phyloP scores from a whole-genome alignment of 2,329 filamentous ascomycete species.

The Trichoderma sp. region DNA sequence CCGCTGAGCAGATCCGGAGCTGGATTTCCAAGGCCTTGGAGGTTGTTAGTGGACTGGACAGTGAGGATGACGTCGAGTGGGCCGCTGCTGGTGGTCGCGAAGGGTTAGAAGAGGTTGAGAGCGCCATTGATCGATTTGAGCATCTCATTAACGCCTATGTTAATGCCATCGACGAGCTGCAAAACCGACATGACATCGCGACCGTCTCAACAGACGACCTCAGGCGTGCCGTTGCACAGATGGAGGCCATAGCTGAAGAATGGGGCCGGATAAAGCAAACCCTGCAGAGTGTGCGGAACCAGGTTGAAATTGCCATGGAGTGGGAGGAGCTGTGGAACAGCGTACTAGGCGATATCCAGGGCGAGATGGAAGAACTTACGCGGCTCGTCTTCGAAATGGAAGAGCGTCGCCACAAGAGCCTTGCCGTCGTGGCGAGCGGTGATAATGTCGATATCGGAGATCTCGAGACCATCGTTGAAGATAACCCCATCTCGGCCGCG shows the following conservation, averaged over 20 bases:
- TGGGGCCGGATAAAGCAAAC: conserved; percentile 80
- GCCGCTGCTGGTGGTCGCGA: conserved; percentile 82
- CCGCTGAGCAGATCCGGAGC: conserved; percentile 85
- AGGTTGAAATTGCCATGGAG: conserved; percentile 97
- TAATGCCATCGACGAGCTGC: conserved; percentile 86
- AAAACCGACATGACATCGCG: conserved; percentile 71
- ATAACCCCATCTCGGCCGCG: conserved; percentile 60
- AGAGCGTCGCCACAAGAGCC: conserved; percentile 80
- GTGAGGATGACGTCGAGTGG: conserved; percentile 98
- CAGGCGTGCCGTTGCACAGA: conserved; percentile 73
- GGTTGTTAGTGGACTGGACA: conserved; percentile 83
- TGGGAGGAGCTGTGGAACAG: conserved; percentile 97
- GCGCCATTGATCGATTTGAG: conserved; percentile 79
- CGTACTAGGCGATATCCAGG: conserved; percentile 88
- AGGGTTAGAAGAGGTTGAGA: conserved; percentile 69
- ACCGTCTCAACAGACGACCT: conserved; percentile 69
- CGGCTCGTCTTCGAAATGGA: conserved; percentile 96
- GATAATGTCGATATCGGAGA: conserved; percentile 78
- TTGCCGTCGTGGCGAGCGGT: conserved; percentile 59
- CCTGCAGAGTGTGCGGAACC: conserved; percentile 75
- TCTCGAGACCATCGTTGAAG: conserved; percentile 89
- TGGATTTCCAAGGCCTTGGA: conserved; percentile 94
- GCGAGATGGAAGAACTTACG: conserved; percentile 75
- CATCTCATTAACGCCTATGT: conserved; percentile 90
- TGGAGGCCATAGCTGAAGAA: conserved; percentile 80